Evolutionary conservation across 2,329 filamentous ascomycete genomes (phyloP).

Genomic region (Botrytis squamosa): DNA sequence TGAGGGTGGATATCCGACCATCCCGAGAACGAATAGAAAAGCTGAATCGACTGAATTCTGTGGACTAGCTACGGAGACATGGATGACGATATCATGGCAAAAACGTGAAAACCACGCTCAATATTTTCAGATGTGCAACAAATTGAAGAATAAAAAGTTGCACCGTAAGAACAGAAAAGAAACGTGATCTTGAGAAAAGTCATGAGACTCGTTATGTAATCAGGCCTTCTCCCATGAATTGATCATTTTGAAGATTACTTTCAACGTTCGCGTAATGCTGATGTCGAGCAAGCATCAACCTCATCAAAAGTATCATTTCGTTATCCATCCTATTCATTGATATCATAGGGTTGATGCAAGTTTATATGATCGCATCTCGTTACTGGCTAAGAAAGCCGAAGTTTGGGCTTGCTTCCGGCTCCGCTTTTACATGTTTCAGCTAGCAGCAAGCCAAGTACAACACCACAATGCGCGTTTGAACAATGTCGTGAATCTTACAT

Average conservation of each 20-base stretch:
- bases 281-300: background rate
- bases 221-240: background rate
- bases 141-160: background rate
- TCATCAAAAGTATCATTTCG: background rate
- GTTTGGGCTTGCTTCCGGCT: background rate
- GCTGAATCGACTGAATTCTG: background rate
- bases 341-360: background rate
- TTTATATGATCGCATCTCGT: background rate
- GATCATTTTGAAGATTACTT: background rate
- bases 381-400: background rate
- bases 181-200: background rate
- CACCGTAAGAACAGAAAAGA: background rate
- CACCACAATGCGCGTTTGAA: background rate
- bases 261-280: background rate
- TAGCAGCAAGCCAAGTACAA: background rate
- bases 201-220: constrained; percentile 8
- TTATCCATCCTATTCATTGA: background rate
- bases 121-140: constrained; percentile 19
- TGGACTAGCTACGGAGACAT: background rate
- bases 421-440: background rate
- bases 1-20: background rate
- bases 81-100: constrained; percentile 18
- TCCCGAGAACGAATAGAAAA: background rate
- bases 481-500: background rate
- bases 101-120: constrained; percentile 23